Percentiles rank a stretch among this genome's conserved stretches.
Conservation (phyloP, 441 rosid genomes). For the Arabidopsis hybrid region DNA sequence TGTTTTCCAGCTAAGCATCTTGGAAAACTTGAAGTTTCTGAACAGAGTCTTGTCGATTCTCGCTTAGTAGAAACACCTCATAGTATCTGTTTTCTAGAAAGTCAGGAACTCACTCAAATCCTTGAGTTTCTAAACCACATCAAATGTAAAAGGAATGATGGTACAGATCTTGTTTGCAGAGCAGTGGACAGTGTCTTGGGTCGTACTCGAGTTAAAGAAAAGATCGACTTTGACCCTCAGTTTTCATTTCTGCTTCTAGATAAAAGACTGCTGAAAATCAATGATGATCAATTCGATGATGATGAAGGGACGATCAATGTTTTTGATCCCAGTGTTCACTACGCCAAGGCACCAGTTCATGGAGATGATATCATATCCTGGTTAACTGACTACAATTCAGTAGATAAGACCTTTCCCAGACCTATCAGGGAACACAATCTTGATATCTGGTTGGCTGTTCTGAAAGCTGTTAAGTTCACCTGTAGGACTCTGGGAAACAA, state of each 20-base stretch:
- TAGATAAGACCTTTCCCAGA: conserved; percentile 21
- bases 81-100: conserved; percentile 22
- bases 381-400: neutral
- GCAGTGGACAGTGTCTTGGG: neutral
- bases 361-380: conserved; percentile 2
- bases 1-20: neutral
- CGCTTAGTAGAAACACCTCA: conserved; percentile 9
- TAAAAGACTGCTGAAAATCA: neutral
- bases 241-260: conserved; percentile 17
- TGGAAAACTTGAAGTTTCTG: neutral
- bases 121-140: neutral
- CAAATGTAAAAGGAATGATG: conserved; percentile 8
- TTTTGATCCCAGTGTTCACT: neutral
- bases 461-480: neutral
- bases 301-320: neutral
- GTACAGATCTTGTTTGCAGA: neutral
- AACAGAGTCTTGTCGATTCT: neutral
- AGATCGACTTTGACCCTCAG: conserved; percentile 1
- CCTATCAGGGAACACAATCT: neutral
- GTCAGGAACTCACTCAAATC: conserved; percentile 12
- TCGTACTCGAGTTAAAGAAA: neutral
- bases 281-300: neutral
- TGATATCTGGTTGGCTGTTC: neutral
- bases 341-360: neutral
- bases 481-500: neutral